Conservation (phyloP, 2,329 filamentous ascomycete species). For the Cladophialophora immunda region DNA sequence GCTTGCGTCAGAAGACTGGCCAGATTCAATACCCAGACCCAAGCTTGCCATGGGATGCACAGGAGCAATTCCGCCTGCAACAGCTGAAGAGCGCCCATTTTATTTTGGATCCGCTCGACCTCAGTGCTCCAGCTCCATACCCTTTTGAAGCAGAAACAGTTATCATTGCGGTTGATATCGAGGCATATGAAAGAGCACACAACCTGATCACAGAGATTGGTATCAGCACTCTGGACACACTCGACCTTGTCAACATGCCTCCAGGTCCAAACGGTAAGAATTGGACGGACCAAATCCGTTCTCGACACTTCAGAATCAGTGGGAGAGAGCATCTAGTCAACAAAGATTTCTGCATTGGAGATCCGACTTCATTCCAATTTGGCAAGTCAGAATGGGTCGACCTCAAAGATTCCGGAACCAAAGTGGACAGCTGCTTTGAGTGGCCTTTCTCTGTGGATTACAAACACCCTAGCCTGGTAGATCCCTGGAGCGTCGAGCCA, state of each 20-base stretch:
- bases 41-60: slow-evolving; percentile 41
- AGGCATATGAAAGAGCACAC: slow-evolving; percentile 76
- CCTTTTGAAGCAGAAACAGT: slow-evolving; percentile 65
- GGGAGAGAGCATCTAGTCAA: slow-evolving; percentile 76
- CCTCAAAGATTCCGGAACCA: slow-evolving; percentile 53
- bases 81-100: slow-evolving; percentile 41
- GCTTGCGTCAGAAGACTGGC: slow-evolving; percentile 62
- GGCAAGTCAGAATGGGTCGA: slow-evolving; percentile 65
- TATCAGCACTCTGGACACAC: slow-evolving; percentile 79
- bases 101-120: slow-evolving; percentile 51
- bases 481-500: slow-evolving; percentile 23
- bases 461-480: slow-evolving; percentile 33
- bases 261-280: slow-evolving; percentile 69
- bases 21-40: slow-evolving; percentile 28
- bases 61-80: slow-evolving; percentile 39
- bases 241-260: slow-evolving; percentile 60
- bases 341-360: slow-evolving; percentile 72
- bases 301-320: slow-evolving; percentile 77
- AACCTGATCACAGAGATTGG: slow-evolving; percentile 83
- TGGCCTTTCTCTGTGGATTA: slow-evolving; percentile 60
- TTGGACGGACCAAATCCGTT: slow-evolving; percentile 74
- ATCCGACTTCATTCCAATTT: slow-evolving; percentile 79
- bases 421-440: slow-evolving; percentile 64
- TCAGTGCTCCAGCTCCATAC: slow-evolving; percentile 56
- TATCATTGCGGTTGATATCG: slow-evolving; percentile 82